phyloP scores from a whole-genome alignment of 2,329 filamentous ascomycete species.

The Anthostomella pinea region DNA sequence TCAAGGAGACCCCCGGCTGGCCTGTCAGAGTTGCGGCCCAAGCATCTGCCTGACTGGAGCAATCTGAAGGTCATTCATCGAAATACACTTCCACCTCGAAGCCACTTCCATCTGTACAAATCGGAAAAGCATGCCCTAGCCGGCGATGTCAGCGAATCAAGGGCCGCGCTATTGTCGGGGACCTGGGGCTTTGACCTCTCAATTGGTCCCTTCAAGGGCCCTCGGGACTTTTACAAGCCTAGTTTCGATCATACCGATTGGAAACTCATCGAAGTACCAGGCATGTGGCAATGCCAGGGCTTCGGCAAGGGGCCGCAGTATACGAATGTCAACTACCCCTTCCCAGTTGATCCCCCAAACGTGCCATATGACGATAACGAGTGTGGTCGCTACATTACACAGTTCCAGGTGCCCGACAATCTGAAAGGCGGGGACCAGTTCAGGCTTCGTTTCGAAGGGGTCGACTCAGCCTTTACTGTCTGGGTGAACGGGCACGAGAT shows the following conservation, averaged over 20 bases:
- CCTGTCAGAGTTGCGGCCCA: conserved; percentile 28
- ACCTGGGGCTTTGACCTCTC: conserved; percentile 53
- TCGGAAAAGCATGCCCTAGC: conserved; percentile 47
- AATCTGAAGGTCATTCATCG: conserved; percentile 59
- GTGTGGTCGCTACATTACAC: conserved; percentile 59
- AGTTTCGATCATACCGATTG: conserved; percentile 35
- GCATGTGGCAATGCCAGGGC: conserved; percentile 67
- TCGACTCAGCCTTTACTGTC: conserved; percentile 69
- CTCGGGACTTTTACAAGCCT: conserved; percentile 37
- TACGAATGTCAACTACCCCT: conserved; percentile 61
- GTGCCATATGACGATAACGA: conserved; percentile 64
- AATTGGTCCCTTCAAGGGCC: conserved; percentile 44
- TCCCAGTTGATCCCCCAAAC: conserved; percentile 63
- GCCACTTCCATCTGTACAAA: conserved; percentile 54
- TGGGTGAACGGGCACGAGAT: conserved; percentile 67
- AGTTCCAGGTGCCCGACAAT: conserved; percentile 49
- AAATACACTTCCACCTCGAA: conserved; percentile 56
- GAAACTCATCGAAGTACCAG: conserved; percentile 57
- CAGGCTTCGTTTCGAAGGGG: conserved; percentile 70
- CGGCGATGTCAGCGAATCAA: conserved; percentile 37
- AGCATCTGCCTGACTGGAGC: conserved; percentile 53
- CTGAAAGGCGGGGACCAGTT: conserved; percentile 51
- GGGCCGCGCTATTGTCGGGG: conserved; percentile 47
- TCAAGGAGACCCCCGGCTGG: neutral
- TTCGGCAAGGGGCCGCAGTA: conserved; percentile 60